These are phyloP conservation scores for Ceratocystiopsis sp. DNA, from an alignment of 2,329 filamentous ascomycete species.

Conservation along the genomic window DNA sequence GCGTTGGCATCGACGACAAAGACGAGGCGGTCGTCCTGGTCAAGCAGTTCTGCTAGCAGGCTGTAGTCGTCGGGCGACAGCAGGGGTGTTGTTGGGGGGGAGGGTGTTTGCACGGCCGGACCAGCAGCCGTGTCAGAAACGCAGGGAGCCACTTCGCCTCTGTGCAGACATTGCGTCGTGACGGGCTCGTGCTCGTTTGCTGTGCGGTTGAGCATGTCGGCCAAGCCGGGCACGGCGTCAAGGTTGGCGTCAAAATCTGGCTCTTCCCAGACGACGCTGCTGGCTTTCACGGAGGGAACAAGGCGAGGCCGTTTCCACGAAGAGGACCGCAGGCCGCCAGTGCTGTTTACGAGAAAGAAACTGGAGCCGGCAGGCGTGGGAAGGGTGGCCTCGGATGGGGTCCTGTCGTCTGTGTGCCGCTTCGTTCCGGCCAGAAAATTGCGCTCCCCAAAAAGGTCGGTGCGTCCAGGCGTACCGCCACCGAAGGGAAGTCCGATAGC, in stretches of 20 bases:
- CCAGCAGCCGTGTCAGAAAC: not conserved
- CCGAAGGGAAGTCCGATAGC: no score
- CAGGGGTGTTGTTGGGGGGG: slow-evolving; percentile 11
- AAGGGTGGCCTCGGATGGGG: no score
- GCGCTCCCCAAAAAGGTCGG: no score
- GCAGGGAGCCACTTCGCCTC: slow-evolving; percentile 28
- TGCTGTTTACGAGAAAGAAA: no score
- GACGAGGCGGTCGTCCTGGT: slow-evolving; percentile 59
- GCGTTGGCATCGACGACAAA: slow-evolving; percentile 54
- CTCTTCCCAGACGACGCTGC: not conserved
- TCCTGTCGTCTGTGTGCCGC: no score
- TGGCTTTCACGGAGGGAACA: no score
- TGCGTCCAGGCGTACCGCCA: no score
- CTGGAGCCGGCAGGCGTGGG: no score
- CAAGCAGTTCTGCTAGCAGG: slow-evolving; percentile 54
- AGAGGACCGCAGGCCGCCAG: no score
- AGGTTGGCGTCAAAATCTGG: not conserved
- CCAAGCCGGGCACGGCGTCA: slow-evolving; percentile 13
- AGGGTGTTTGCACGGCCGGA: not conserved
- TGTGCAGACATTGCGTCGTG: slow-evolving; percentile 37
- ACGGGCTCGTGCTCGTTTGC: slow-evolving; percentile 19
- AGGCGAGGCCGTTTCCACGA: no score
- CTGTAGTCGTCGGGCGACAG: slow-evolving; percentile 35
- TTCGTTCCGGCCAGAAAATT: no score
- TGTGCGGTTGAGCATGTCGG: slow-evolving; percentile 29